Evolutionary conservation across 805 yeast species (phyloP).

Genomic region (Wickerhamomyces subpelliculosus): DNA sequence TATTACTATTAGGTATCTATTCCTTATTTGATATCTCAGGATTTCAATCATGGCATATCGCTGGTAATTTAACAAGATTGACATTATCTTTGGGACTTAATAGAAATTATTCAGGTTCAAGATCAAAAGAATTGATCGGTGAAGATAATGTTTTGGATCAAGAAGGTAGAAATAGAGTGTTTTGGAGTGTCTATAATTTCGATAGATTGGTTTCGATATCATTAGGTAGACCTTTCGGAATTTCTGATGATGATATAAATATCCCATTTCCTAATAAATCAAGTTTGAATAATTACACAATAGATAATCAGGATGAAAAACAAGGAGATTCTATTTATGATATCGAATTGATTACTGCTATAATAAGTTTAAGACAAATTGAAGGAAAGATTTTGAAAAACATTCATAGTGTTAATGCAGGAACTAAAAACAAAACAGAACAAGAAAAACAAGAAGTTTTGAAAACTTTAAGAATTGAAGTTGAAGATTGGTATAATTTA

Average conservation of each 20-base stretch:
- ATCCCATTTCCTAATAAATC: constrained; percentile 34
- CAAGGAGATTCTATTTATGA: constrained; percentile 35
- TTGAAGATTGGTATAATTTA: constrained; percentile 30
- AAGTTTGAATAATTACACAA: no score
- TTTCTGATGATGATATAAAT: constrained; percentile 45
- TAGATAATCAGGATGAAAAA: no score
- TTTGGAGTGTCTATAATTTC: constrained; percentile 43
- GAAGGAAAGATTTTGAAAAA: constrained; percentile 40
- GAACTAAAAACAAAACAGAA: constrained; percentile 10
- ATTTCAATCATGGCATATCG: constrained; percentile 44
- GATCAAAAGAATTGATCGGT: constrained; percentile 13
- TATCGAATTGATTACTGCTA: constrained; percentile 31
- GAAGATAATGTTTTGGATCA: constrained; percentile 16
- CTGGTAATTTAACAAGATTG: constrained; percentile 39
- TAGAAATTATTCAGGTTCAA: constrained; percentile 24
- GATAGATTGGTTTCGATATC: constrained; percentile 43
- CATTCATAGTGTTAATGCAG: constrained; percentile 39
- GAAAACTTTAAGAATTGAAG: constrained; percentile 13
- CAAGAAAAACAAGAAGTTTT: constrained; percentile 4
- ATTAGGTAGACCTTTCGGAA: constrained; percentile 41
- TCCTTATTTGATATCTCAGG: constrained; percentile 46
- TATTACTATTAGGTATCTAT: constrained; percentile 40
- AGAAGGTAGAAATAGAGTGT: constrained; percentile 31
- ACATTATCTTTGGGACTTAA: constrained; percentile 40
- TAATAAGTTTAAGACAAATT: constrained; percentile 37